A percentile compares a stretch with the other conserved stretches of the same genome.
Evolutionary conservation across 805 yeast genomes (phyloP).

Genomic region (Ogataea neopini): DNA sequence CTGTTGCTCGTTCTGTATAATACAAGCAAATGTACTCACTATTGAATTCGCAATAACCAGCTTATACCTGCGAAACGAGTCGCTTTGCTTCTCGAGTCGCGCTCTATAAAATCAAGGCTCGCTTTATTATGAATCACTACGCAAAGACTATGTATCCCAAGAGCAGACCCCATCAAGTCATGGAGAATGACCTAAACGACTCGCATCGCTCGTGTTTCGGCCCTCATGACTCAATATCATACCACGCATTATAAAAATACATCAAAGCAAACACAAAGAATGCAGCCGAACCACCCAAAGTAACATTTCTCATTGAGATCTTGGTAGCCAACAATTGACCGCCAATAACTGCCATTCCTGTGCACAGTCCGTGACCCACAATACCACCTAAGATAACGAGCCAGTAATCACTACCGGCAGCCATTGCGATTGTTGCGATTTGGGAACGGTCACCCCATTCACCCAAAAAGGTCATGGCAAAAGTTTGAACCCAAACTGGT

Average conservation of each 20-base stretch:
- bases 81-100: slow-evolving; percentile 3
- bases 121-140: too few species aligned
- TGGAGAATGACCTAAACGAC: too few species aligned
- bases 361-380: slow-evolving; percentile 85
- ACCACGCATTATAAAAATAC: slow-evolving; percentile 70
- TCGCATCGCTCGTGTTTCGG: too few species aligned
- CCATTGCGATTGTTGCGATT: slow-evolving; percentile 97
- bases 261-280: slow-evolving; percentile 80
- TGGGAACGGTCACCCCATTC: slow-evolving; percentile 99
- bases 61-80: neutral
- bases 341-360: slow-evolving; percentile 88
- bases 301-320: slow-evolving; percentile 88
- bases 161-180: too few species aligned
- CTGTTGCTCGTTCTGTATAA: too few species aligned
- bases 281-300: slow-evolving; percentile 87
- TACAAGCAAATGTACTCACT: too few species aligned
- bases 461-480: slow-evolving; percentile 92
- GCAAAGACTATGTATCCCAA: too few species aligned
- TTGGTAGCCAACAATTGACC: slow-evolving; percentile 88
- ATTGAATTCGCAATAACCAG: too few species aligned
- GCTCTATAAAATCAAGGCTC: neutral
- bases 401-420: slow-evolving; percentile 94
- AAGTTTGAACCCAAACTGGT: slow-evolving; percentile 92
- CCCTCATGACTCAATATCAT: slow-evolving; percentile 28
- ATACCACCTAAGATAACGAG: slow-evolving; percentile 85